Percentiles rank a stretch among this genome's conserved stretches.
phyloP scores from a whole-genome alignment of 805 yeast species.

The Suhomyces sp. region DNA sequence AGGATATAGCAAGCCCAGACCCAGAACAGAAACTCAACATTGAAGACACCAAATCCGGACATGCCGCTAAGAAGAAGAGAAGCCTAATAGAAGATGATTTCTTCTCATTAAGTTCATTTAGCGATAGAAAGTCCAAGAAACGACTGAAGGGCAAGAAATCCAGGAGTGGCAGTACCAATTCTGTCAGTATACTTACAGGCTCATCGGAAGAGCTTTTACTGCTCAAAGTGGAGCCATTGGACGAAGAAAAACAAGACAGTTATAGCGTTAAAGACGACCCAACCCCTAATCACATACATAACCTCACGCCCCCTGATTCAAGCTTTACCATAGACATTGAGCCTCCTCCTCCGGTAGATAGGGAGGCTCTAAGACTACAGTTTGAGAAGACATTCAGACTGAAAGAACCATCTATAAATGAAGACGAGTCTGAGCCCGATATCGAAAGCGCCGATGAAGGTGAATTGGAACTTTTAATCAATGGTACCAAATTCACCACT shows the following conservation, averaged over 20 bases:
- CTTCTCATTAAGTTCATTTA: conserved; percentile 13
- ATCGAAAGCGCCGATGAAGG: conserved; percentile 7
- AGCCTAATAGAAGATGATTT: conserved; percentile 14
- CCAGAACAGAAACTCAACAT: too few species aligned
- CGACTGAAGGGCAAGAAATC: conserved; percentile 4
- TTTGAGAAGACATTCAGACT: conserved; percentile 1
- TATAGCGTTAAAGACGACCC: neutral
- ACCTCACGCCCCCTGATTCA: neutral
- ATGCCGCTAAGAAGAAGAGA: conserved; percentile 13
- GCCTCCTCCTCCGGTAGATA: conserved; percentile 1
- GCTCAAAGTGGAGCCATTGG: too few species aligned
- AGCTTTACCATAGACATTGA: neutral
- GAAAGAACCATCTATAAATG: conserved; percentile 5
- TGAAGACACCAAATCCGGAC: too few species aligned
- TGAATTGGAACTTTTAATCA: neutral
- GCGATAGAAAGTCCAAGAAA: conserved; percentile 7
- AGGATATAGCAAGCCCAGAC: too few species aligned
- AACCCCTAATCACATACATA: too few species aligned
- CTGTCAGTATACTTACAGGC: neutral
- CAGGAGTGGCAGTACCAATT: neutral
- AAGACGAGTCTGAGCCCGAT: conserved; percentile 13
- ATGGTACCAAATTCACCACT: neutral
- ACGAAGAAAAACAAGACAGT: too few species aligned
- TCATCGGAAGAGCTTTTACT: neutral
- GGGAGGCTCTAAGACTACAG: neutral